These are phyloP conservation scores for Aspergillus pseudonomiae DNA, from an alignment of 2,329 filamentous ascomycete species.

Conservation along the genomic window DNA sequence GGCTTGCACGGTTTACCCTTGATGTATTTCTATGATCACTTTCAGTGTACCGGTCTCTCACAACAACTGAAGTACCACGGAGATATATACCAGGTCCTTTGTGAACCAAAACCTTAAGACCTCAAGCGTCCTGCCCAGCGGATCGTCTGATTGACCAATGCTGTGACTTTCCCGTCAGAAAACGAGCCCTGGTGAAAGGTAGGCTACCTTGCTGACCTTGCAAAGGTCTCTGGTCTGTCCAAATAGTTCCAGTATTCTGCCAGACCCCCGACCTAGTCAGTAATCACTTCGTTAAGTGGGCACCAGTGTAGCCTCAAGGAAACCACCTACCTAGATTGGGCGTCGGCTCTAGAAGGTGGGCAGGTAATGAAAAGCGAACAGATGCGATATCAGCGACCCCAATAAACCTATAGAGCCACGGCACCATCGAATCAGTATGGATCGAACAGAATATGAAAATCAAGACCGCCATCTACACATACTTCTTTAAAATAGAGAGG, in stretches of 20 bases:
- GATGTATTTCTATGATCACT: slow-evolving; percentile 76
- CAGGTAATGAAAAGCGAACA: slow-evolving; percentile 93
- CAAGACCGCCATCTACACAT: slow-evolving; percentile 23
- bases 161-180: slow-evolving; percentile 50
- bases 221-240: slow-evolving; percentile 90
- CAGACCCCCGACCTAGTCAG: slow-evolving; percentile 17
- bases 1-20: slow-evolving; percentile 99
- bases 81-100: slow-evolving; percentile 72
- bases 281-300: neutral
- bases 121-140: slow-evolving; percentile 90
- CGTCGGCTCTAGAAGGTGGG: slow-evolving; percentile 91
- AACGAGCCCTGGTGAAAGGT: slow-evolving; percentile 20
- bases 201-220: slow-evolving; percentile 51
- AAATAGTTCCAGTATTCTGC: slow-evolving; percentile 98
- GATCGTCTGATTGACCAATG: slow-evolving; percentile 86
- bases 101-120: slow-evolving; percentile 98
- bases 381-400: slow-evolving; percentile 94
- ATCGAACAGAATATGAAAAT: neutral
- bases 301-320: neutral
- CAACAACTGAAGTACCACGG: neutral
- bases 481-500: slow-evolving; percentile 85
- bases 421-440: slow-evolving; percentile 33
- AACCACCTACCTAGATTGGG: slow-evolving; percentile 72
- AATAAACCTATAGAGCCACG: slow-evolving; percentile 71
- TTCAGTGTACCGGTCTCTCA: slow-evolving; percentile 17